Evolutionary conservation across 2,329 filamentous ascomycete genomes (phyloP).

Genomic region (Diplocarpon rosae): DNA sequence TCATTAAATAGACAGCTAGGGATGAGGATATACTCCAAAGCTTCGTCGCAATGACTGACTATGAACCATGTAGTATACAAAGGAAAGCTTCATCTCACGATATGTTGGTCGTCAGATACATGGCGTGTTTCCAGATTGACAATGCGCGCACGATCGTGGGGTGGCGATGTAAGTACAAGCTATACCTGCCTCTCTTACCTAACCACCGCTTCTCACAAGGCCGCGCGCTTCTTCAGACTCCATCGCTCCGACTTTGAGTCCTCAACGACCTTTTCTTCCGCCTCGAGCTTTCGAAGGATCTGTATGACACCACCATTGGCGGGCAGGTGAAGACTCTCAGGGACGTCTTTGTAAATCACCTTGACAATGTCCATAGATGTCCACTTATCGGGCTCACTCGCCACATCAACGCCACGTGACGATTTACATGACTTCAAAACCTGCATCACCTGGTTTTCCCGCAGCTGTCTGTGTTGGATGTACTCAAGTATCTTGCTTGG

Average conservation of each 20-base stretch:
- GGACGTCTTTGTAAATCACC: slow-evolving; percentile 72
- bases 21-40: no score
- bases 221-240: slow-evolving; percentile 34
- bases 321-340: slow-evolving; percentile 61
- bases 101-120: no score
- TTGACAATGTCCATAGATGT: slow-evolving; percentile 75
- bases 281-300: slow-evolving; percentile 67
- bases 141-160: no score
- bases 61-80: no score
- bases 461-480: slow-evolving; percentile 65
- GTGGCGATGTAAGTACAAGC: no score
- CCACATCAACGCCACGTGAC: slow-evolving; percentile 18
- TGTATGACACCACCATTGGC: slow-evolving; percentile 68
- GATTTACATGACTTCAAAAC: slow-evolving; percentile 40
- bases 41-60: no score
- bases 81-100: no score
- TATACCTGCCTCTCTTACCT: no score
- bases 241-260: slow-evolving; percentile 32
- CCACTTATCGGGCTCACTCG: slow-evolving; percentile 37
- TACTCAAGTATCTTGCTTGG: slow-evolving; percentile 68
- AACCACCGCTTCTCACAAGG: slow-evolving; percentile 28
- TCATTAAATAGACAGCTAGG: no score
- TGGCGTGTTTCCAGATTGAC: no score
- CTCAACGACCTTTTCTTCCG: slow-evolving; percentile 54
- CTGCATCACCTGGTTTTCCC: slow-evolving; percentile 67